Evolutionary conservation across 1,284 basidiomycete genomes (phyloP).

Genomic region (Serendipita sp.): DNA sequence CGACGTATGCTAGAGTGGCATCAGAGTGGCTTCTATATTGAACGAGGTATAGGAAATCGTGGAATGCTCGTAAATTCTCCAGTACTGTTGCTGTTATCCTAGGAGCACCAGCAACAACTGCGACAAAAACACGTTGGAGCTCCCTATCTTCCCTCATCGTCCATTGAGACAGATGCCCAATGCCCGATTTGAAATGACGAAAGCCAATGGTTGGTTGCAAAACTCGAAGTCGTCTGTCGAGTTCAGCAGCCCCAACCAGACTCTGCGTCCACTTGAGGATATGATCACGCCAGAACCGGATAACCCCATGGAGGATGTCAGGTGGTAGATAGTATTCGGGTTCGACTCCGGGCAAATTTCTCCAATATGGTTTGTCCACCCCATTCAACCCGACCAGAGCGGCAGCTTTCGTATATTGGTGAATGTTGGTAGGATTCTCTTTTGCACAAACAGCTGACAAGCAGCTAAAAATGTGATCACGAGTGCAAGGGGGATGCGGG

Average conservation of each 20-base stretch:
- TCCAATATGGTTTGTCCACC: conserved; percentile 23
- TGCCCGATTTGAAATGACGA: conserved; percentile 27
- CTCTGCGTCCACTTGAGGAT: conserved; percentile 25
- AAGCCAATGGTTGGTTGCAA: conserved; percentile 25
- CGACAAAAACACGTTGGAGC: conserved; percentile 19
- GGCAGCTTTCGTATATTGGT: neutral
- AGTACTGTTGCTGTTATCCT: neutral
- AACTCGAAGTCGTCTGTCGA: conserved; percentile 21
- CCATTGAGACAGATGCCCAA: conserved; percentile 22
- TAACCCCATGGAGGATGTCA: conserved; percentile 29
- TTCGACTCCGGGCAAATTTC: conserved; percentile 19
- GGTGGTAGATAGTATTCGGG: conserved; percentile 16
- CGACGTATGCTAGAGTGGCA: conserved; percentile 23
- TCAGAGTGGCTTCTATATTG: conserved; percentile 23
- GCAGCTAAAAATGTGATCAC: neutral
- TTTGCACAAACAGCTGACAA: neutral
- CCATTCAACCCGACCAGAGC: conserved; percentile 3
- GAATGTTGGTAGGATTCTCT: neutral
- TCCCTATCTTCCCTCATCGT: conserved; percentile 22
- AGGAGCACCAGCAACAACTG: conserved; percentile 9
- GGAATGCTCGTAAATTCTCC: conserved; percentile 6
- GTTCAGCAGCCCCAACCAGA: conserved; percentile 16
- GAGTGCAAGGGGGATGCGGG: neutral
- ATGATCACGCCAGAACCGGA: conserved; percentile 28
- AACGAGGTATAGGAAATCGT: conserved; percentile 21